Evolutionary conservation across 2,329 filamentous ascomycete species (phyloP).

Genomic region (Beauveria varroae): DNA sequence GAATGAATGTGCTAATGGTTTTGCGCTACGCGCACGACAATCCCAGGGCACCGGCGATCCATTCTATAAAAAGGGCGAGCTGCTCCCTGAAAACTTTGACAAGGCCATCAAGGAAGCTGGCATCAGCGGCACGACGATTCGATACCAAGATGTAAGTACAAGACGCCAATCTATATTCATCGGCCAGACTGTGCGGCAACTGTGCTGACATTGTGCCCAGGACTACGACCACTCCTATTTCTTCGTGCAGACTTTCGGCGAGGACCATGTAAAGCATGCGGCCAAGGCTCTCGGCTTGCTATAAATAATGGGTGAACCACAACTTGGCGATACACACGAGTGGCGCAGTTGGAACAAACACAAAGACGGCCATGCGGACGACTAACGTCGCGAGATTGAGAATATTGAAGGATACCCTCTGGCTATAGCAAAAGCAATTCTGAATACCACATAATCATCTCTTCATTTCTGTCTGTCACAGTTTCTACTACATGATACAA

Average conservation of each 20-base stretch:
- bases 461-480: not conserved
- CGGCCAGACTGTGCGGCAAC: not conserved
- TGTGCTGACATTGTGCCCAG: conserved; percentile 26
- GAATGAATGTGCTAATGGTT: not conserved
- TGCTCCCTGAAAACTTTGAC: conserved; percentile 89
- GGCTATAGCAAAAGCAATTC: not conserved
- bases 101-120: conserved; percentile 70
- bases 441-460: not conserved
- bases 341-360: not conserved
- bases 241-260: conserved; percentile 85
- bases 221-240: conserved; percentile 97
- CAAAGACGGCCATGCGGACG: no score
- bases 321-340: not conserved
- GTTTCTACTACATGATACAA: not conserved
- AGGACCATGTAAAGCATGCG: conserved; percentile 86
- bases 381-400: not conserved
- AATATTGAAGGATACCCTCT: not conserved
- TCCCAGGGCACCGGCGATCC: conserved; percentile 79
- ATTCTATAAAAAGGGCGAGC: conserved; percentile 90
- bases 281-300: conserved; percentile 64
- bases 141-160: conserved; percentile 68
- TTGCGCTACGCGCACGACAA: not conserved
- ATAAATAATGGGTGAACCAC: conserved; percentile 8
- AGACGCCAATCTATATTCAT: not conserved
- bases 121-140: conserved; percentile 63